A percentile compares a stretch with the other conserved stretches of the same genome.
Evolutionary conservation across 2,329 filamentous ascomycete species (phyloP).

Genomic region (Aspergillus texensis): DNA sequence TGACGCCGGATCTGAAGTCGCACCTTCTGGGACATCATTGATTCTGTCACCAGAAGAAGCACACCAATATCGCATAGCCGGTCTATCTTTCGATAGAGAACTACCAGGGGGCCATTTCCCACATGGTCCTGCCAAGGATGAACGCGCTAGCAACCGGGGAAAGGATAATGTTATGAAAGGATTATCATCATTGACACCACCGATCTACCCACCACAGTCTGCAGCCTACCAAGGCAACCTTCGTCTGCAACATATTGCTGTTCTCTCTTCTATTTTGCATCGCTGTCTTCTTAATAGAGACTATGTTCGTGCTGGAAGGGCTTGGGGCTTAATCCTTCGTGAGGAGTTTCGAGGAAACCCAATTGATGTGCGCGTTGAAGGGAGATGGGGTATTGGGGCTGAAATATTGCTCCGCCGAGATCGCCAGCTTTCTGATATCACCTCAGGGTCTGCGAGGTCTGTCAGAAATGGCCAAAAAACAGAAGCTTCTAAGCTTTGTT

Average conservation of each 20-base stretch:
- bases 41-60: conserved; percentile 44
- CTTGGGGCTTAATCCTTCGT: conserved; percentile 73
- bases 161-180: conserved; percentile 26
- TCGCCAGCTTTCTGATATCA: conserved; percentile 25
- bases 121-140: conserved; percentile 33
- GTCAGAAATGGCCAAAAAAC: conserved; percentile 3
- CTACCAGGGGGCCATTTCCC: conserved; percentile 47
- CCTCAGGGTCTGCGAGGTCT: conserved; percentile 2
- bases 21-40: conserved; percentile 25
- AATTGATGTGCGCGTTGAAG: conserved; percentile 69
- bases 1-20: conserved; percentile 31
- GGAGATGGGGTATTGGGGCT: conserved; percentile 80
- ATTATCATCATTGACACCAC: conserved; percentile 35
- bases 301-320: conserved; percentile 70
- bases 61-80: conserved; percentile 47
- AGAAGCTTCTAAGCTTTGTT: conserved; percentile 31
- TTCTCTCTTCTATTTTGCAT: conserved; percentile 71
- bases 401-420: conserved; percentile 73
- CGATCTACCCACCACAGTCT: conserved; percentile 38
- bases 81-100: conserved; percentile 41
- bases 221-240: conserved; percentile 37
- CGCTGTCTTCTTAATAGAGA: conserved; percentile 71
- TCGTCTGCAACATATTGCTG: conserved; percentile 61
- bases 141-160: conserved; percentile 14
- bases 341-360: conserved; percentile 58